Percentiles rank a stretch among this genome's conserved stretches.
phyloP scores from a whole-genome alignment of 2,329 filamentous ascomycete genomes.

The Mycocentrospora acerina region DNA sequence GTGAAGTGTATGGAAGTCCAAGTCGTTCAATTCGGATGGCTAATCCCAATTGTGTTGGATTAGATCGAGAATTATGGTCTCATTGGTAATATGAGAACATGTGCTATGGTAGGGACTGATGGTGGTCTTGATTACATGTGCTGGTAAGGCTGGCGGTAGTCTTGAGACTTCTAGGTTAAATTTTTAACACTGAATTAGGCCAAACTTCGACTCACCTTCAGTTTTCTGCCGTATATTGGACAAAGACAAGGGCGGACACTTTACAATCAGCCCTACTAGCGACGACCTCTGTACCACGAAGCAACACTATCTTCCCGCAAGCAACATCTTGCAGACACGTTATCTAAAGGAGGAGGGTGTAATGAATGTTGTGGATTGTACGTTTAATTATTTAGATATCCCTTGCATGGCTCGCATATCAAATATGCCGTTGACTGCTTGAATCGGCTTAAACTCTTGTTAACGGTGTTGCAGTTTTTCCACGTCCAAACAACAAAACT shows the following conservation, averaged over 20 bases:
- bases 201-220: conserved; percentile 75
- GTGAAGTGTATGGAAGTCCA: background rate
- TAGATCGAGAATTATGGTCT: conserved; percentile 70
- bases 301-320: conserved; percentile 74
- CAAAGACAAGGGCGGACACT: conserved; percentile 73
- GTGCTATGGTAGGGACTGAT: conserved; percentile 40
- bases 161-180: conserved; percentile 7
- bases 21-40: background rate
- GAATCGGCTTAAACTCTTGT: too few species aligned
- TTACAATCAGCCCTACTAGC: conserved; percentile 59
- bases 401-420: too few species aligned
- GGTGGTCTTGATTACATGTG: conserved; percentile 74
- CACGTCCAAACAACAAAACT: conserved; percentile 61
- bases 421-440: too few species aligned
- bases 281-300: conserved; percentile 65
- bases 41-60: background rate
- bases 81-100: conserved; percentile 79
- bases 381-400: background rate
- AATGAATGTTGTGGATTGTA: conserved; percentile 67
- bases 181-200: conserved; percentile 49
- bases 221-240: conserved; percentile 75
- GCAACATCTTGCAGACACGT: conserved; percentile 75
- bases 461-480: conserved; percentile 54
- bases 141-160: conserved; percentile 53
- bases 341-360: conserved; percentile 76